A percentile compares a stretch with the other conserved stretches of the same genome.
Conservation (phyloP, 345 rosid genomes). For the Ceriops zippeliana region DNA sequence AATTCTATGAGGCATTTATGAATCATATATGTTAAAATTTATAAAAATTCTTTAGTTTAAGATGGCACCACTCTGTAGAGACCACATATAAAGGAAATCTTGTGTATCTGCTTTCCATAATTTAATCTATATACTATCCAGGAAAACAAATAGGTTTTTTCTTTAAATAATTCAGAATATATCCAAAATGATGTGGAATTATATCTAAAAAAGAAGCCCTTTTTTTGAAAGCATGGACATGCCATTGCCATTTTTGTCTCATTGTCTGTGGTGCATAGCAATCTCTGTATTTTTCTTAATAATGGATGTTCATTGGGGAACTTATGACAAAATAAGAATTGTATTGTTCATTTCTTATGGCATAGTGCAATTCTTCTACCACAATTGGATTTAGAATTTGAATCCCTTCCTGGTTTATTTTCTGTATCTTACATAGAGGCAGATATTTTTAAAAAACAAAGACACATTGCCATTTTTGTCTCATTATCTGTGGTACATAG, state of each 20-base stretch:
- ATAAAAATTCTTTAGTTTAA: no score
- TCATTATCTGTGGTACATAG: background rate
- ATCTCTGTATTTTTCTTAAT: no score
- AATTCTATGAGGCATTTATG: background rate
- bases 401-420: background rate
- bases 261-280: background rate
- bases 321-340: no score
- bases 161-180: no score
- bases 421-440: background rate
- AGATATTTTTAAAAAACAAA: background rate
- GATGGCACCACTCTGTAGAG: no score
- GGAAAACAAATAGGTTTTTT: no score
- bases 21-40: no score
- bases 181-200: background rate
- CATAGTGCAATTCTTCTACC: background rate
- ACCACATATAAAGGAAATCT: no score
- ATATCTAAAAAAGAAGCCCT: background rate
- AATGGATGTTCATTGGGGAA: no score
- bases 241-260: background rate
- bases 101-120: no score
- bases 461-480: background rate
- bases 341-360: background rate
- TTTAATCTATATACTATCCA: no score
- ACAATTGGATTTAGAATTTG: background rate
- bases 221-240: background rate